Conservation (phyloP, 352 stramenopile genomes). For the Globisporangium rhizosaccharum region DNA sequence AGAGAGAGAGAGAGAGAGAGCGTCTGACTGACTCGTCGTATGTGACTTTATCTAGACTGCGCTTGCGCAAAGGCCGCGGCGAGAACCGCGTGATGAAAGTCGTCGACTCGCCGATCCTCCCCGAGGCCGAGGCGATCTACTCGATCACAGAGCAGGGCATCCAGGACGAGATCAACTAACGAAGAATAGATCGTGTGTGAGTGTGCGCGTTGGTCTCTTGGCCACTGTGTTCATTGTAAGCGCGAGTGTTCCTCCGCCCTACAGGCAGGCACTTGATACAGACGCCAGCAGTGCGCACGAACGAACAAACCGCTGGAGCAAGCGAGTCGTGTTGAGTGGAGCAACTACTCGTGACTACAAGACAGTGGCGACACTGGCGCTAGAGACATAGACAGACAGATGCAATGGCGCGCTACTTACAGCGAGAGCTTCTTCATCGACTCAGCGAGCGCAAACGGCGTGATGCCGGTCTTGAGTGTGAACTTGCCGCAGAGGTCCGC, state of each 20-base stretch:
- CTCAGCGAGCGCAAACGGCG: slow-evolving; percentile 8
- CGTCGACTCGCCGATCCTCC: slow-evolving; percentile 94
- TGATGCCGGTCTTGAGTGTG: slow-evolving; percentile 14
- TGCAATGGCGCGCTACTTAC: background rate
- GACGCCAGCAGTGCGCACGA: too few relatives aligned
- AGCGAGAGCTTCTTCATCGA: background rate
- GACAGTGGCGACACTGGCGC: too few relatives aligned
- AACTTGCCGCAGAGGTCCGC: slow-evolving; percentile 37
- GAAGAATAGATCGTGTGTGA: background rate
- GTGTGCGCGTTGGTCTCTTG: background rate
- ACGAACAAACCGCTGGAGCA: too few relatives aligned
- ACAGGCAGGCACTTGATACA: too few relatives aligned
- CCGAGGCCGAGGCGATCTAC: slow-evolving; percentile 98
- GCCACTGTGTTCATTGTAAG: background rate
- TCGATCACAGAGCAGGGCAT: slow-evolving; percentile 95
- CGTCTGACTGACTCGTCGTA: too few relatives aligned
- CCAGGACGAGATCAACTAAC: slow-evolving; percentile 87
- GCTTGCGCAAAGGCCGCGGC: slow-evolving; percentile 95
- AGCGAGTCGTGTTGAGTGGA: background rate
- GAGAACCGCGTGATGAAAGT: slow-evolving; percentile 99
- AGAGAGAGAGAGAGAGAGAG: background rate
- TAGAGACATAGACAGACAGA: background rate
- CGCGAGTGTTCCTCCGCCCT: too few relatives aligned
- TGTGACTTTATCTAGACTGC: slow-evolving; percentile 40
- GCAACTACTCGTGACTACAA: too few relatives aligned